Percentiles rank a stretch among this genome's conserved stretches.
Conservation (phyloP, 495 filamentous ascomycete genomes). For the Cercophora scortea region DNA sequence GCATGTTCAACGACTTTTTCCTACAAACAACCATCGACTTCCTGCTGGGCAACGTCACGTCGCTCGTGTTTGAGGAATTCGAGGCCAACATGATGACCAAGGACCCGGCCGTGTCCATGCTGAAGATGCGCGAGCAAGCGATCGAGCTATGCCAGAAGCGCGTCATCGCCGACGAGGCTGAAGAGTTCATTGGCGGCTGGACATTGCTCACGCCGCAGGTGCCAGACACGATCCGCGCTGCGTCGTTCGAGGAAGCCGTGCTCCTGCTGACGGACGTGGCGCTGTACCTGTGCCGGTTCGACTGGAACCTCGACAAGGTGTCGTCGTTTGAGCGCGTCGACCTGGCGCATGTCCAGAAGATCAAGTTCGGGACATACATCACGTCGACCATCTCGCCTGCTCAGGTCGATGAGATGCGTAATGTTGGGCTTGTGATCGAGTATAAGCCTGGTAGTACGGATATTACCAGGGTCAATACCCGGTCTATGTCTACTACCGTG, state of each 20-base stretch:
- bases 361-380: constrained; percentile 80
- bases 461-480: constrained; percentile 71
- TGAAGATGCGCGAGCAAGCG: constrained; percentile 74
- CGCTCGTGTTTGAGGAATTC: constrained; percentile 81
- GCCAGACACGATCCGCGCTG: constrained; percentile 58
- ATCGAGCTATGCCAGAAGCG: constrained; percentile 81
- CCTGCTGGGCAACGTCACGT: constrained; percentile 79
- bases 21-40: constrained; percentile 92
- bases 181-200: constrained; percentile 83
- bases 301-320: constrained; percentile 90
- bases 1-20: constrained; percentile 94
- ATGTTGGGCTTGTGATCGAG: constrained; percentile 73
- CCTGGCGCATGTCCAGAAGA: constrained; percentile 57
- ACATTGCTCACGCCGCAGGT: constrained; percentile 50
- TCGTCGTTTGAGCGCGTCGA: constrained; percentile 82
- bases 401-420: constrained; percentile 66
- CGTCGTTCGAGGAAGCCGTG: constrained; percentile 76
- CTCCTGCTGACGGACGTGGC: constrained; percentile 78
- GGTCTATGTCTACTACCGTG: constrained; percentile 60
- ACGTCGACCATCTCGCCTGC: constrained; percentile 70
- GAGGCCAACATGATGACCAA: constrained; percentile 78
- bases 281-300: constrained; percentile 80
- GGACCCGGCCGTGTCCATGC: constrained; percentile 80
- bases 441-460: constrained; percentile 63
- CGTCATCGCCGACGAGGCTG: constrained; percentile 71